A percentile compares a stretch with the other conserved stretches of the same genome.
Evolutionary conservation across 2,329 filamentous ascomycete genomes (phyloP).

Genomic region (Talaromyces sp.): DNA sequence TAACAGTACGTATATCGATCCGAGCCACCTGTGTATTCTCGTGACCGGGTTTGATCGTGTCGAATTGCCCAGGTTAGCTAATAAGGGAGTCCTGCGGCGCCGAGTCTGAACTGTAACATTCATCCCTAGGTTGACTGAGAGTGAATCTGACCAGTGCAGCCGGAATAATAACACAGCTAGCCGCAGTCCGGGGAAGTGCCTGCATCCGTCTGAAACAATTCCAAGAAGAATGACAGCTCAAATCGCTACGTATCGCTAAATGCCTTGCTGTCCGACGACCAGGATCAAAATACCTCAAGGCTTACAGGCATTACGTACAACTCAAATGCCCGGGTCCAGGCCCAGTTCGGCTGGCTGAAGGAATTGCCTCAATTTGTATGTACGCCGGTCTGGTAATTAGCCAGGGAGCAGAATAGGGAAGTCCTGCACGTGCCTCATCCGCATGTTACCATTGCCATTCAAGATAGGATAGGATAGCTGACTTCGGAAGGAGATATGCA

Average conservation of each 20-base stretch:
- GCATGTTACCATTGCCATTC: background rate
- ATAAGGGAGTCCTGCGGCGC: background rate
- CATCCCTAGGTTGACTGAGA: background rate
- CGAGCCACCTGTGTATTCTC: background rate
- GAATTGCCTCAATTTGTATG: background rate
- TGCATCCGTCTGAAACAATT: background rate
- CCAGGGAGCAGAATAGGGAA: too few species aligned
- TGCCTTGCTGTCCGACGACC: background rate
- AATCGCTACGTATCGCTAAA: background rate
- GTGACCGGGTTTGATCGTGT: background rate
- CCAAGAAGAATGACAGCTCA: background rate
- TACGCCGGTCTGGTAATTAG: background rate
- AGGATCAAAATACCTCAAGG: background rate
- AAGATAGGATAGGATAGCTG: too few species aligned
- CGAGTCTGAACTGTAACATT: background rate
- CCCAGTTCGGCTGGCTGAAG: background rate
- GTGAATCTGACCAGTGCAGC: background rate
- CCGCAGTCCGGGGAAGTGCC: slow-evolving; percentile 3
- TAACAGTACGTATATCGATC: background rate
- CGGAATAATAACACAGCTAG: background rate
- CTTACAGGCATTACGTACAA: background rate
- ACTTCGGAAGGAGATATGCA: too few species aligned
- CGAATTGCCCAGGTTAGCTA: background rate
- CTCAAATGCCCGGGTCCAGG: background rate
- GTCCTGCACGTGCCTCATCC: background rate